Evolutionary conservation across 371 early-diverging fungal species (phyloP), one percentile per base, ranked within the genome.

Genomic region (Capillidium rhysosporum): DNA sequence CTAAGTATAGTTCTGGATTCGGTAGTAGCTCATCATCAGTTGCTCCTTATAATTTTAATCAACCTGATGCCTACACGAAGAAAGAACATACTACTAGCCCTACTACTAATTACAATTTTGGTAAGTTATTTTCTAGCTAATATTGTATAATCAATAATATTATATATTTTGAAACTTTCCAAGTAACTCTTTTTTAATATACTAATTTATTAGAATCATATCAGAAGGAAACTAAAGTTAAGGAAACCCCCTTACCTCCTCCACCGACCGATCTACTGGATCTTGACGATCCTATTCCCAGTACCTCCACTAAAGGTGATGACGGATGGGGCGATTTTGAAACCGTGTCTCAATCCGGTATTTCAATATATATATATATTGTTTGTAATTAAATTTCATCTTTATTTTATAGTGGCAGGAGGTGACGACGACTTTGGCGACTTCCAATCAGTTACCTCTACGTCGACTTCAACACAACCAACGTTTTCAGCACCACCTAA

Each of bases 351-450:
- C 10, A 25, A 20, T 25, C 18, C 7, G 10, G 10, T 25, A 4
- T 9, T 3, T 46, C 10, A 46, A 20, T 46, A 8, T 24, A 9
- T 10, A 9, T 8, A 10, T 25, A 25, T 25, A 3, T 25, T 18
- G 25, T 46, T 3, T n/a, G n/a, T n/a, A n/a, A n/a, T n/a, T 10
- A 8, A 25, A 8, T 25, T 9, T 3, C 25, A 20, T 25, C 2
- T 9, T 12, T 7, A 10, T 24, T 46, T 25, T 24, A 24, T 21
- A 18, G 21, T 7, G 18, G 2, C 52, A 21, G 16, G 14, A 4
- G 18, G 25, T 28, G 46, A 61, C 28, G 70, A 54, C 57, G 64
- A 62, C 25, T 69, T 69, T 54, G 61, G 57, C 12, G 67, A 59
- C 29, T 67, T 68, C 55, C 64, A 67, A 49, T 34, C 56, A 26